These are phyloP conservation scores for Xylaria sp. DNA, from an alignment of 2,329 filamentous ascomycete species.

Conservation along the genomic window DNA sequence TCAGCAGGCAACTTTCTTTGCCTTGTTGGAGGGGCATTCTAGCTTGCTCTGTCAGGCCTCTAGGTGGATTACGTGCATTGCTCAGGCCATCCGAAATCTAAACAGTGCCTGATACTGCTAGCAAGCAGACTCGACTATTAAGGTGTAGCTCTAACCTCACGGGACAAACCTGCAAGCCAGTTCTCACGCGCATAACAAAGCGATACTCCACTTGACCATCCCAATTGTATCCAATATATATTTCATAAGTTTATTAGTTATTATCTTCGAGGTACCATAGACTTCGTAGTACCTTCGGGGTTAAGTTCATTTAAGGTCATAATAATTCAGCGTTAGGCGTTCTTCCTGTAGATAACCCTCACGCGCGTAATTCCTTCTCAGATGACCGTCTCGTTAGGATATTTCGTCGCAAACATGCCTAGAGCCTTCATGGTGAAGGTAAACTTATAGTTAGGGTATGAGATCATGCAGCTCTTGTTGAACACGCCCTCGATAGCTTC, in stretches of 20 bases:
- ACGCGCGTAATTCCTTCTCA: conserved; percentile 21
- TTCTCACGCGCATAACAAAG: background rate
- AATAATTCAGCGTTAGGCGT: background rate
- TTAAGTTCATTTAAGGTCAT: background rate
- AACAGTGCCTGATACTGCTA: no score
- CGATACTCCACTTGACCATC: background rate
- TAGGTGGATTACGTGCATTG: no score
- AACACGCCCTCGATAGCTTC: conserved; percentile 98
- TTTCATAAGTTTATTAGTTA: conserved; percentile 6
- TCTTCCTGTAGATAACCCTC: background rate
- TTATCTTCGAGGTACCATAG: background rate
- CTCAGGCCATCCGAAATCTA: no score
- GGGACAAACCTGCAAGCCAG: no score
- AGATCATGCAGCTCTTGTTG: conserved; percentile 99
- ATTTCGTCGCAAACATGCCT: conserved; percentile 84
- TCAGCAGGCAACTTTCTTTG: background rate
- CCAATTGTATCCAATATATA: background rate
- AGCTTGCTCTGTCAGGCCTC: no score
- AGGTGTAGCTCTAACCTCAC: no score
- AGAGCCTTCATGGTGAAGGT: conserved; percentile 93
- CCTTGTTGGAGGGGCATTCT: no score
- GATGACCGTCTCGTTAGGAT: conserved; percentile 71
- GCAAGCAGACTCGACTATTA: no score
- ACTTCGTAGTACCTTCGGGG: conserved; percentile 9
- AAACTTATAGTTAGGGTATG: conserved; percentile 99